phyloP scores from a whole-genome alignment of 345 rosid genomes.

The Arabis alpina region DNA sequence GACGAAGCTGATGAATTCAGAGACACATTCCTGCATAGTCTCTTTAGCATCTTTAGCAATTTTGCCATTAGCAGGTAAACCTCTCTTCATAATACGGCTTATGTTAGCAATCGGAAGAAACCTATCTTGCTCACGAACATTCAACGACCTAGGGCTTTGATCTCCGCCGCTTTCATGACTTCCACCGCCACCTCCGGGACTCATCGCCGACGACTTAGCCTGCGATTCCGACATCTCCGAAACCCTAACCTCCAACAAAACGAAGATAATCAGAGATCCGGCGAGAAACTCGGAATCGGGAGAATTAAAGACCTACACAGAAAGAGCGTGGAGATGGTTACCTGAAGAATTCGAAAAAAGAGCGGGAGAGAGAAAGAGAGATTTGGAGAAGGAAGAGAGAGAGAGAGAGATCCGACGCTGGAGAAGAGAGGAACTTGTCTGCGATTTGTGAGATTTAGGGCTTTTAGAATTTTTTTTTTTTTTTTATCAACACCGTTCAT shows the following conservation, averaged over 20 bases:
- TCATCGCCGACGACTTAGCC: slow-evolving; percentile 39
- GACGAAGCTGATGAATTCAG: slow-evolving; percentile 75
- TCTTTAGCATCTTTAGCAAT: slow-evolving; percentile 77
- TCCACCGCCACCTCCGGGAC: slow-evolving; percentile 72
- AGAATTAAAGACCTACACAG: slow-evolving; percentile 1
- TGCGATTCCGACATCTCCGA: slow-evolving; percentile 49
- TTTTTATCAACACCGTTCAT: slow-evolving; percentile 67
- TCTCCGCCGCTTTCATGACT: slow-evolving; percentile 89
- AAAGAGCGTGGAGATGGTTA: not conserved
- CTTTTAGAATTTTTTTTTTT: slow-evolving; percentile 39
- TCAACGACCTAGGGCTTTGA: slow-evolving; percentile 69
- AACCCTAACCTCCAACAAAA: slow-evolving; percentile 30
- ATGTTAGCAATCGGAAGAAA: slow-evolving; percentile 74
- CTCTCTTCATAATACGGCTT: slow-evolving; percentile 75
- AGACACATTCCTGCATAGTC: slow-evolving; percentile 75
- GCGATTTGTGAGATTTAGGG: slow-evolving; percentile 48
- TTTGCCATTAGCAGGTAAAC: slow-evolving; percentile 67
- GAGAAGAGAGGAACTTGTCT: slow-evolving; percentile 70
- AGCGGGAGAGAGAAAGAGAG: slow-evolving; percentile 49
- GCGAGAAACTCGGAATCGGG: slow-evolving; percentile 9
- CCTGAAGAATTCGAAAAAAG: slow-evolving; percentile 46
- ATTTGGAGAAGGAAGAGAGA: slow-evolving; percentile 46
- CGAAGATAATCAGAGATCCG: slow-evolving; percentile 7
- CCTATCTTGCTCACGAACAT: slow-evolving; percentile 68
- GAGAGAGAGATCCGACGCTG: slow-evolving; percentile 82